Evolutionary conservation across 2,329 filamentous ascomycete species (phyloP).

Genomic region (Ophiostoma ulmi): DNA sequence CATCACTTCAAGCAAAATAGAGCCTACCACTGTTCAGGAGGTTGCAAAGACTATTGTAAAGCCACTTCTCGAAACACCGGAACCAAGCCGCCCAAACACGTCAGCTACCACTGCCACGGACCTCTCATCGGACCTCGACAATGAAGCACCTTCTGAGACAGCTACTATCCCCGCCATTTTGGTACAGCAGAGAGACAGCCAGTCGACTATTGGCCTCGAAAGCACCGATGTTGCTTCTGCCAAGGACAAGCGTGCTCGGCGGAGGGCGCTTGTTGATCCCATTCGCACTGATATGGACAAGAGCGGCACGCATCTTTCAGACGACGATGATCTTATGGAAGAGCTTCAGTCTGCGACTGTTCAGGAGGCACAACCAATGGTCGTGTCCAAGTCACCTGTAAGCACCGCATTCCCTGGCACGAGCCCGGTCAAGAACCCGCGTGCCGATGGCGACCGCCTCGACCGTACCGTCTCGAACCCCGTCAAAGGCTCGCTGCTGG

Average conservation of each 20-base stretch:
- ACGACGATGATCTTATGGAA: constrained; percentile 80
- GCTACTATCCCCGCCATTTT: constrained; percentile 11
- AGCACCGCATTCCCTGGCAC: constrained; percentile 53
- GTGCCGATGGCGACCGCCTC: neutral
- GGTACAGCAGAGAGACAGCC: constrained; percentile 18
- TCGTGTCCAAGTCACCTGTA: constrained; percentile 77
- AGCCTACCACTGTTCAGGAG: neutral
- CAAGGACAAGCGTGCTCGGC: constrained; percentile 35
- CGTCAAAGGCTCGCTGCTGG: constrained; percentile 42
- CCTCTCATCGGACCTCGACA: neutral
- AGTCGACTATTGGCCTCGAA: constrained; percentile 16
- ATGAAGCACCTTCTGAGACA: neutral
- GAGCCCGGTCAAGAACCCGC: constrained; percentile 30
- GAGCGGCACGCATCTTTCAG: constrained; percentile 60
- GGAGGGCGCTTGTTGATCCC: constrained; percentile 44
- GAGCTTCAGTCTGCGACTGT: constrained; percentile 77
- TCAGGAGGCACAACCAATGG: constrained; percentile 75
- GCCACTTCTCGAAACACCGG: neutral
- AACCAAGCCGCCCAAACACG: neutral
- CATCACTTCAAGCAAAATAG: neutral
- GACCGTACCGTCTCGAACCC: constrained; percentile 48
- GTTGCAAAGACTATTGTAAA: neutral
- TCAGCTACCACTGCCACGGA: neutral
- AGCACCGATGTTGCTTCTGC: constrained; percentile 30
- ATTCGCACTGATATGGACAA: constrained; percentile 46